Base-by-base conservation (phyloP, 2,329 filamentous ascomycete species). In the Juglanconis oblonga region DNA sequence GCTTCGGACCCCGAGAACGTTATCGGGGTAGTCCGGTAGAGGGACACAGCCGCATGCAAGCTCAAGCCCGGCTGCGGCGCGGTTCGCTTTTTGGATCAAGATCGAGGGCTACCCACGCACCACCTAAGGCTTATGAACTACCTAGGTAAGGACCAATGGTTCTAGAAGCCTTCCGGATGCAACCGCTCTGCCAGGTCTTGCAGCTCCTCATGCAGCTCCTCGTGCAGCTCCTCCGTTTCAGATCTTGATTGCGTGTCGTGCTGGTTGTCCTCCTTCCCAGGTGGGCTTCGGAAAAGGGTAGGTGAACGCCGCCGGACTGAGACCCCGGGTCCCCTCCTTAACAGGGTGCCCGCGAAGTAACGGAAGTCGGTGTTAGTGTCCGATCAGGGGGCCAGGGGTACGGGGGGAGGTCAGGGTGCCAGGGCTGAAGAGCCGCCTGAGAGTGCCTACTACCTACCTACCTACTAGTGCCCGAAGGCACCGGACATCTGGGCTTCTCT, bases 1-100 rank as follows among this genome's bases (percentile, higher is more conserved):
- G 17, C 35, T 36, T 59, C 59, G 59, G 59, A 57, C 56, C 54
- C 59, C 59, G 59, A 62, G 40, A 53, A 56, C 45, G 55, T 10
- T 10, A 42, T 42, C 38, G 38, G 38, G 38, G 38, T 42, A 42
- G 38, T 42, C 38, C 38, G 38, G 10, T 42, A 42, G 38, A 24
- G 17, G 17, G 17, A 24, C 17, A 24, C 17, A 24, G 17, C 17
- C 17, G 10, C 38, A 10, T 42, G 38, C 38, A 10, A 42, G 11
- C 38, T 42, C 38, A 14, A 42, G 38, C 38, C 38, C 38, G 38
- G n/a, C 10, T 14, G 10, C n/a, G 38, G 38, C 38, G 38, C n/a
- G 38, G 38, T 9, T 9, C 38, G n/a, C 10, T 4, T 14, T 42
- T 14, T 42, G 4, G 5, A 13, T 9, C 10, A 11, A 11, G 5